Percentiles rank a stretch among this genome's conserved stretches.
These are phyloP conservation scores for Kluyveromyces nonfermentans DNA, from an alignment of 805 yeast genomes.

Conservation along the genomic window DNA sequence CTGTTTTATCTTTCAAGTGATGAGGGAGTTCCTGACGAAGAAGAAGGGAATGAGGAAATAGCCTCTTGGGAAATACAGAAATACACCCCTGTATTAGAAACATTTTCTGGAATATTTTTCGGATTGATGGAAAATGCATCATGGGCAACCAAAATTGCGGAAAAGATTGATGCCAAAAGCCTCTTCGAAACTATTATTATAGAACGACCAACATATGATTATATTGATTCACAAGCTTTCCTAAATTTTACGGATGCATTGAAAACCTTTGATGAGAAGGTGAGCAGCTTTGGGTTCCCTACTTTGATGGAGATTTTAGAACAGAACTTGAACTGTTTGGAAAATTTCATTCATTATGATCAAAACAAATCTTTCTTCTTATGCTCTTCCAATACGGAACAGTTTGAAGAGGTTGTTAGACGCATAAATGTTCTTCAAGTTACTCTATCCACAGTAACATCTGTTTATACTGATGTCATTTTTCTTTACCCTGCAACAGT, in stretches of 20 bases:
- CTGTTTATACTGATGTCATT: conserved; percentile 46
- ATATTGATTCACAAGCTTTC: conserved; percentile 44
- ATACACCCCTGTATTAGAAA: conserved; percentile 40
- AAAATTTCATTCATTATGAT: conserved; percentile 19
- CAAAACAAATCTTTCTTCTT: conserved; percentile 12
- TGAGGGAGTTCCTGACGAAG: conserved; percentile 36
- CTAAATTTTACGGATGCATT: conserved; percentile 45
- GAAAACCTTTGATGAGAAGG: conserved; percentile 47
- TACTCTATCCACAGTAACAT: conserved; percentile 43
- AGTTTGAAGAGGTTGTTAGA: conserved; percentile 11
- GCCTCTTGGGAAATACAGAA: conserved; percentile 45
- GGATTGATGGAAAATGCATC: conserved; percentile 42
- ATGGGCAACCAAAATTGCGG: conserved; percentile 35
- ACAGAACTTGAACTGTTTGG: conserved; percentile 24
- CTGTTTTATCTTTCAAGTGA: conserved; percentile 34
- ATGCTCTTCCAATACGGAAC: conserved; percentile 4
- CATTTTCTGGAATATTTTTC: conserved; percentile 38
- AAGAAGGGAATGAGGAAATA: conserved; percentile 34
- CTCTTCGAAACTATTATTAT: conserved; percentile 43
- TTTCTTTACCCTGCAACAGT: conserved; percentile 40
- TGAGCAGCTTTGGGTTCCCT: conserved; percentile 38
- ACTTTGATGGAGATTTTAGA: conserved; percentile 28
- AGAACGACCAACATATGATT: conserved; percentile 53
- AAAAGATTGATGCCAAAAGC: conserved; percentile 32
- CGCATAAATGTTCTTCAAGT: conserved; percentile 32